Base-by-base conservation (phyloP, 768 basidiomycete genomes). In the Mycena crocata region DNA sequence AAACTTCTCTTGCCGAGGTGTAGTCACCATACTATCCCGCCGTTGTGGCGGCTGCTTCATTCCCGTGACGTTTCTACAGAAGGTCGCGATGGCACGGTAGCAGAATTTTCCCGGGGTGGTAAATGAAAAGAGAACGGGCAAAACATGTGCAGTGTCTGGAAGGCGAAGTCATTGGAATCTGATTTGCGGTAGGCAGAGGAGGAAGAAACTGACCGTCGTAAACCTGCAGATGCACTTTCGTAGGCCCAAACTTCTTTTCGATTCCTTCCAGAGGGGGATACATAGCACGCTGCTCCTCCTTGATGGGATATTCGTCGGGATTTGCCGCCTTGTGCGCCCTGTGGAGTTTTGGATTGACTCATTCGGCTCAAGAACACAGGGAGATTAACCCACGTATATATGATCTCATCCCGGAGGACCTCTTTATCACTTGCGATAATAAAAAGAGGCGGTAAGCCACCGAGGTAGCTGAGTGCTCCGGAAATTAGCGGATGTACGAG, bases 281-380 rank as follows among this genome's bases (percentile, higher is more conserved):
- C 48, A 93, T 67, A 28, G 72, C 74, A 39, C 82, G 83, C 1
- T 79, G 77, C 7, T 80, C 78, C 5, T 88, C 80, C 49, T 74
- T 82, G 15, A 87, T 60, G 0, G 86, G 83, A 75, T 87, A 97
- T 66, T 81, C 84, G 5, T 87, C 85, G 0, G 98, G 98, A 75
- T 93, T 79, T 3, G 94, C 94, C 32, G 97, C 98, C 75, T 92
- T 95, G 74, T 99, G 97, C 0, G 97, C 96, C 12, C 92, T 93
- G 69, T 9, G 46, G 37, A 62, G 31, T n/a, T 32, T 45, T 64
- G 58, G 2, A 55, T 58, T 61, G 48, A 61, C 24, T 32, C n/a
- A 12, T 32, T 56, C 24, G 26, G n/a, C 31, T 42, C 26, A 26
- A 12, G 15, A 32, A 21, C 50, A 1, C 46, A 48, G 7, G 55